Conservation (phyloP, 2,329 filamentous ascomycete genomes). For the Daldinia eschscholtzii region DNA sequence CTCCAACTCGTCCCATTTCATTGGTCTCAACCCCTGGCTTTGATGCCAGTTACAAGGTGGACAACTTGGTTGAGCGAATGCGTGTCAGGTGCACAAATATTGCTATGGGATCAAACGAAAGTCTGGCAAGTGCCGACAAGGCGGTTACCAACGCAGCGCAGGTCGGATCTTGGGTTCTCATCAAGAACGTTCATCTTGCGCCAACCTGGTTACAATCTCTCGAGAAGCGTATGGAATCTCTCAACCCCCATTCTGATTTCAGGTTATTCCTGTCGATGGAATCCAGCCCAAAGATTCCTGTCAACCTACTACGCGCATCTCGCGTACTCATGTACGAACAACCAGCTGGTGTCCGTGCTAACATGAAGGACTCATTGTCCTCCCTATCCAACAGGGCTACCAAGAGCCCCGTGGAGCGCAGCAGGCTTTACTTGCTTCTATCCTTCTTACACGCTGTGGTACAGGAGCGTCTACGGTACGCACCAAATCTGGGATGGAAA, state of each 20-base stretch:
- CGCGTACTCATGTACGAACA: slow-evolving; percentile 98
- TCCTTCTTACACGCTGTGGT: slow-evolving; percentile 96
- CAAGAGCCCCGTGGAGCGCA: slow-evolving; percentile 90
- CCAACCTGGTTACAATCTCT: slow-evolving; percentile 97
- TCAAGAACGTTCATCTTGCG: slow-evolving; percentile 98
- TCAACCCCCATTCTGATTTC: slow-evolving; percentile 95
- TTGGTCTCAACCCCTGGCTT: slow-evolving; percentile 96
- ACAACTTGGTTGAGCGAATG: slow-evolving; percentile 88
- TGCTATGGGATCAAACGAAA: slow-evolving; percentile 98
- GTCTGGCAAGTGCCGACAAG: slow-evolving; percentile 91
- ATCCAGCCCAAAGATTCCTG: slow-evolving; percentile 94
- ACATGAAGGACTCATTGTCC: slow-evolving; percentile 97
- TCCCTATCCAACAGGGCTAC: slow-evolving; percentile 80
- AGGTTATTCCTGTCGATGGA: slow-evolving; percentile 98
- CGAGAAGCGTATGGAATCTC: slow-evolving; percentile 94
- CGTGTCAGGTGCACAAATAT: slow-evolving; percentile 92
- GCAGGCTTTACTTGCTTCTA: slow-evolving; percentile 88
- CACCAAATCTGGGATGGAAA: slow-evolving; percentile 95
- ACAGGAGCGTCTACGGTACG: slow-evolving; percentile 94
- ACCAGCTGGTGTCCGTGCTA: slow-evolving; percentile 93
- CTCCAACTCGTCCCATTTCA: slow-evolving; percentile 85
- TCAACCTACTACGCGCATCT: slow-evolving; percentile 92
- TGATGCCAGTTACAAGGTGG: slow-evolving; percentile 99
- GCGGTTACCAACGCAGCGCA: slow-evolving; percentile 93
- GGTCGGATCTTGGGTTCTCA: slow-evolving; percentile 92